Base-by-base conservation (phyloP, 2,329 filamentous ascomycete genomes). In the Pestalotiopsis sp. region DNA sequence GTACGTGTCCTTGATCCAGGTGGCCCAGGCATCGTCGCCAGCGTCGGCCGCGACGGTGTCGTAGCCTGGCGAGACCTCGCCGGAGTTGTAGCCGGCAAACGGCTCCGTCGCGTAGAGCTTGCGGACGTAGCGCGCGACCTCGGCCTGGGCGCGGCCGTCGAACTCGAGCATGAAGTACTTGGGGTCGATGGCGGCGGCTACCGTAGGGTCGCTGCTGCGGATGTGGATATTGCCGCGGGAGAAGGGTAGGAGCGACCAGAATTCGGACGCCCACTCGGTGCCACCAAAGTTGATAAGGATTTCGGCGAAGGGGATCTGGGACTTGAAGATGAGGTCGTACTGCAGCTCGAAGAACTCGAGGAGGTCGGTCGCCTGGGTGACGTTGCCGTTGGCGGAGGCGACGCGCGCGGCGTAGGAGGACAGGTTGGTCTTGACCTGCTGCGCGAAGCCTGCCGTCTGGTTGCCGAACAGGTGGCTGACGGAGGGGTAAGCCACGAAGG, bases 151-250 rank as follows among this genome's bases (percentile, higher is more conserved):
- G 5, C 72, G 69, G 2, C 74, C 69, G 66, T 84, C 82, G 39
- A 80, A 78, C 2, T 79, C 77, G 11, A 83, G 75, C 65, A 79
- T 77, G 71, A 83, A 80, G 72, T 81, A 83, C 64, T 80, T 80
- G 2, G 82, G 81, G 67, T 84, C 75, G 71, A 85, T 81, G 17
- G 56, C 65, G 7, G 73, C 66, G 20, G 23, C 36, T 12, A 20
- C 52, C n/a, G 66, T 60, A 1, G n/a, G 7, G 4, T 56, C 39
- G 39, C 25, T 52, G 14, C 39, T 23, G 20, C 39, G 52, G 12
- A 71, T 65, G 68, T 71, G 70, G 4, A 71, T 36, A 38, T 58
- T 70, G 14, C 70, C 70, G n/a, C 70, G 56, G 20, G 61, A 63
- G 69, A 71, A 69, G 13, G 70, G 70, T 13, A 65, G 67, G 7